Evolutionary conservation across 2,329 filamentous ascomycete genomes (phyloP).

Genomic region (Blastomyces parvus): DNA sequence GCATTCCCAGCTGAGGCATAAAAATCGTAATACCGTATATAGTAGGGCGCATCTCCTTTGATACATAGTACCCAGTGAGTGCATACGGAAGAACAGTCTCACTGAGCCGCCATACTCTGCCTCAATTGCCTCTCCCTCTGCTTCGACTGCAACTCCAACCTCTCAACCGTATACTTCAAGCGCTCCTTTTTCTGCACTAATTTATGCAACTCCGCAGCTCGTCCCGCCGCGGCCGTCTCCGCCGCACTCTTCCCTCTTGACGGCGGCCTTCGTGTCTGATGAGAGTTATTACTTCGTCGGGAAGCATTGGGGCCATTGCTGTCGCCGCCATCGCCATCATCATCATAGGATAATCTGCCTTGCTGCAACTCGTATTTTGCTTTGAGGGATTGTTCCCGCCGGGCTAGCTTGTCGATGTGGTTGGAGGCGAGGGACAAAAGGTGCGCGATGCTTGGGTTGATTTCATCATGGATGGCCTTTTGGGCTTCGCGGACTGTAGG

Average conservation of each 20-base stretch:
- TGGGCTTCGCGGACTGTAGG: constrained; percentile 73
- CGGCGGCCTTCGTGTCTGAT: constrained; percentile 3
- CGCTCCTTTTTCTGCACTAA: constrained; percentile 74
- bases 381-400: constrained; percentile 73
- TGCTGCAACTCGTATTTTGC: constrained; percentile 76
- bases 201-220: constrained; percentile 55
- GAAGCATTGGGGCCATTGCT: constrained; percentile 23
- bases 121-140: constrained; percentile 63
- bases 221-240: constrained; percentile 28
- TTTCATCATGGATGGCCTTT: constrained; percentile 73
- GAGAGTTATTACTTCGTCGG: constrained; percentile 11
- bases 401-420: constrained; percentile 71
- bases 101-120: constrained; percentile 58
- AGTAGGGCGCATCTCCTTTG: too few relatives aligned
- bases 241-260: constrained; percentile 18
- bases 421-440: constrained; percentile 74
- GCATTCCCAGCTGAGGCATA: neutral
- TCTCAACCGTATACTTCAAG: constrained; percentile 75
- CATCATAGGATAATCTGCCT: constrained; percentile 49
- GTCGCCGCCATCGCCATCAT: neutral
- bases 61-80: neutral
- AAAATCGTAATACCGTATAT: neutral
- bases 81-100: constrained; percentile 4
- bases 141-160: constrained; percentile 74
- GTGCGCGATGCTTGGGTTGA: constrained; percentile 72